phyloP scores from a whole-genome alignment of 495 filamentous ascomycete genomes.

The Bacidia rubella region DNA sequence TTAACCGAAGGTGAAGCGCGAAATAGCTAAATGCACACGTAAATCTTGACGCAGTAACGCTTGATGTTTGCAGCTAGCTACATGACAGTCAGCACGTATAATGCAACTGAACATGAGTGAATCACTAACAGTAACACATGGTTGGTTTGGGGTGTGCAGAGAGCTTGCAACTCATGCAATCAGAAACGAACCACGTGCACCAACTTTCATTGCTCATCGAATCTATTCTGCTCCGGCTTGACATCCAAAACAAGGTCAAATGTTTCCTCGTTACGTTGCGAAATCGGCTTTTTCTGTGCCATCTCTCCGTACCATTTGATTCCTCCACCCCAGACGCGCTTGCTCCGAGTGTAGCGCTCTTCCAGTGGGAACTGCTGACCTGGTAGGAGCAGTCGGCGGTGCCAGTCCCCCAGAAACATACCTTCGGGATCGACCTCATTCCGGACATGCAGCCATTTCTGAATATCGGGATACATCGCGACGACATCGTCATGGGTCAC shows the following conservation, averaged over 20 bases:
- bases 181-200: no score
- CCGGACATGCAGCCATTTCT: slow-evolving; percentile 52
- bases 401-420: slow-evolving; percentile 88
- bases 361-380: slow-evolving; percentile 28
- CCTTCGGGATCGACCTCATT: slow-evolving; percentile 72
- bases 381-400: slow-evolving; percentile 53
- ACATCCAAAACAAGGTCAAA: slow-evolving; percentile 44
- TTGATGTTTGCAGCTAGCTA: no score
- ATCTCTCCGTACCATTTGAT: slow-evolving; percentile 40
- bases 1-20: no score
- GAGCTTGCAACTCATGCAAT: no score
- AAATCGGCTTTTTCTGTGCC: slow-evolving; percentile 13
- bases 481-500: slow-evolving; percentile 29
- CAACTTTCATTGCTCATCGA: no score
- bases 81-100: no score
- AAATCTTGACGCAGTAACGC: no score
- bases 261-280: slow-evolving; percentile 42
- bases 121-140: no score
- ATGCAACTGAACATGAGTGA: no score
- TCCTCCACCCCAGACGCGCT: slow-evolving; percentile 31
- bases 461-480: slow-evolving; percentile 40
- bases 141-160: no score
- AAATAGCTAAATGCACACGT: no score
- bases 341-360: slow-evolving; percentile 30
- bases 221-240: no score